Evolutionary conservation across 2,329 filamentous ascomycete genomes (phyloP), one percentile per base, ranked within the genome.

Genomic region (Phialocephala subalpina): DNA sequence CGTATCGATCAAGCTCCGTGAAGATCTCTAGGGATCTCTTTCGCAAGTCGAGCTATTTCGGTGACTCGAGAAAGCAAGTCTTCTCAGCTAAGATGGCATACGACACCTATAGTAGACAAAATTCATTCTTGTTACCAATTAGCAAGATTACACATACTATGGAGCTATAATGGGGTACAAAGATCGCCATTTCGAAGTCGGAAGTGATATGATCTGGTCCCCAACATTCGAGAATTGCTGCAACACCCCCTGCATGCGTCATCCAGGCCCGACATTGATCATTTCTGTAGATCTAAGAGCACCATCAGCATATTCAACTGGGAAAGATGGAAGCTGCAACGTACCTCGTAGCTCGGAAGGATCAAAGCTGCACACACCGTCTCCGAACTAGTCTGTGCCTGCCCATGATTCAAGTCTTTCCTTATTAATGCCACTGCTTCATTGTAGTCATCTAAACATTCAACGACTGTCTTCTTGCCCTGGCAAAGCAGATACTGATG

Each of bases 121-220:
- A 45, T 45, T n/a, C 18, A 20, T 20, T 20, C 1, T 18, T n/a
- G 20, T 45, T 45, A 8, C 16, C 42, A 9, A 45, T n/a, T 14
- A 18, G 16, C n/a, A 2, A 22, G n/a, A n/a, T 2, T 6, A 16
- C 4, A 42, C 14, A 20, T 25, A 59, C 57, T n/a, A 47, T 59
- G 11, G 40, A 29, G 6, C 57, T 36, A n/a, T 59, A 59, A 45
- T 45, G 22, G 8, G 57, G 27, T 12, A 14, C 38, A 42, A 59
- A 59, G 14, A 59, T 20, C 35, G 36, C 27, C 40, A 59, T 18
- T 7, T 59, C 57, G n/a, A 59, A 59, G 38, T 59, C 57, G 3
- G 57, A 27, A 25, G 14, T 12, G 22, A 59, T 27, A 9, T 20
- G 36, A n/a, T 45, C 57, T 45, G 57, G 57, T 18, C 57, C 57